Evolutionary conservation across 2,329 filamentous ascomycete species (phyloP), one percentile per base, ranked within the genome.

Genomic region (Onygenales sp.): DNA sequence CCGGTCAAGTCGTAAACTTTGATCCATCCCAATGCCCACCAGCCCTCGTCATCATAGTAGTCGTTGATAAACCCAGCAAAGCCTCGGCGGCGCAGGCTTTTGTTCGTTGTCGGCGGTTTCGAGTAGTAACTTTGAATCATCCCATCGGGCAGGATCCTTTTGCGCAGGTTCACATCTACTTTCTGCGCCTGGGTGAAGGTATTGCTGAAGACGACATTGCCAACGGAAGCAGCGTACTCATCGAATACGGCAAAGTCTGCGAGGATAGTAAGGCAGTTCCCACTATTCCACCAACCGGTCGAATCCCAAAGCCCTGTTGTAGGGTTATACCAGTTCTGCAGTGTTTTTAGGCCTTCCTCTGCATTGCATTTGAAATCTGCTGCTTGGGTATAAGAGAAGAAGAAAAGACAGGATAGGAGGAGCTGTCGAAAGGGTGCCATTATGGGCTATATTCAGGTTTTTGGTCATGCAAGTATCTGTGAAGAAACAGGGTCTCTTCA

Each of bases 241-340:
- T 72, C 68, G 32, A 69, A 47, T 1, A 65, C 64, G 6, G 72
- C 71, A 27, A 80, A 66, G 53, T 87, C 81, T 50, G 76, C 78
- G 14, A 88, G 67, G 2, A 76, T 77, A 0, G 83, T 86, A 55
- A 88, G 70, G 54, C 77, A 76, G 62, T 87, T 88, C 44, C 80
- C 86, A 51, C 78, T 78, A 62, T 88, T 87, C 86, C 86, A 89
- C 86, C 86, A 89, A n/a, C 77, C 77, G 6, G 78, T 49, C 11
- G 46, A 39, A 17, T 49, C 76, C 82, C 83, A 88, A 10, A 86
- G 70, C 3, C 86, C 85, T 1, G 75, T 81, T 4, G 63, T 62
- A 2, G 67, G 54, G 61, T 84, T 77, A 65, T 87, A 87, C 78
- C 80, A 87, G 42, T 61, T 63, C 59, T 86, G 82, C 1, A 87